phyloP scores from a whole-genome alignment of 352 stramenopile species.

The Pythium insidiosum region DNA sequence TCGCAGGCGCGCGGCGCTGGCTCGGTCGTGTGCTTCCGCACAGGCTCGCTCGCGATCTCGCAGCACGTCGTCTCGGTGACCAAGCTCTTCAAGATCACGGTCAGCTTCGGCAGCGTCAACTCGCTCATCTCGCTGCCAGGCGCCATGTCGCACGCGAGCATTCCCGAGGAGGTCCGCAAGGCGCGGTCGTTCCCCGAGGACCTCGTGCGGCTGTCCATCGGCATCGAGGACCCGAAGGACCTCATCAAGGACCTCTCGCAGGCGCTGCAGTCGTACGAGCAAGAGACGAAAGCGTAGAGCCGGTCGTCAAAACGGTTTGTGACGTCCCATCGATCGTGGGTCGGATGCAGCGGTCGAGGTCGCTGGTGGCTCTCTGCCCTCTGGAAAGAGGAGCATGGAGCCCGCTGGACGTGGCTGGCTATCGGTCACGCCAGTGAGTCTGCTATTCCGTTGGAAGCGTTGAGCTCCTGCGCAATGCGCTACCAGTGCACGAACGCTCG shows the following conservation, averaged over 20 bases:
- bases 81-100: conserved; percentile 94
- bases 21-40: conserved; percentile 89
- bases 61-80: conserved; percentile 87
- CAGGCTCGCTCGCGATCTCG: conserved; percentile 77
- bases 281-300: too few species aligned
- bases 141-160: conserved; percentile 94
- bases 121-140: conserved; percentile 88
- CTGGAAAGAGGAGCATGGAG: too few species aligned
- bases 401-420: too few species aligned
- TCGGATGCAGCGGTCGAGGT: too few species aligned
- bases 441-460: too few species aligned
- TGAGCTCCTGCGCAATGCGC: too few species aligned
- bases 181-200: conserved; percentile 89
- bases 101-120: conserved; percentile 91
- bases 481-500: too few species aligned
- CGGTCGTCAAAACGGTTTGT: too few species aligned
- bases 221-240: conserved; percentile 92
- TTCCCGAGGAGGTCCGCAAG: conserved; percentile 89
- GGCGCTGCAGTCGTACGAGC: conserved; percentile 76
- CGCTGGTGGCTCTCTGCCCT: too few species aligned
- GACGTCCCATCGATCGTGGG: too few species aligned
- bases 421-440: too few species aligned
- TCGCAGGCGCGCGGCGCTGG: conserved; percentile 76
- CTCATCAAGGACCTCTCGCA: conserved; percentile 91
- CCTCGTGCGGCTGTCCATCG: conserved; percentile 91